A percentile compares a stretch with the other conserved stretches of the same genome.
phyloP scores from a whole-genome alignment of 2,329 filamentous ascomycete genomes.

The Dendrostoma leiphaemia region DNA sequence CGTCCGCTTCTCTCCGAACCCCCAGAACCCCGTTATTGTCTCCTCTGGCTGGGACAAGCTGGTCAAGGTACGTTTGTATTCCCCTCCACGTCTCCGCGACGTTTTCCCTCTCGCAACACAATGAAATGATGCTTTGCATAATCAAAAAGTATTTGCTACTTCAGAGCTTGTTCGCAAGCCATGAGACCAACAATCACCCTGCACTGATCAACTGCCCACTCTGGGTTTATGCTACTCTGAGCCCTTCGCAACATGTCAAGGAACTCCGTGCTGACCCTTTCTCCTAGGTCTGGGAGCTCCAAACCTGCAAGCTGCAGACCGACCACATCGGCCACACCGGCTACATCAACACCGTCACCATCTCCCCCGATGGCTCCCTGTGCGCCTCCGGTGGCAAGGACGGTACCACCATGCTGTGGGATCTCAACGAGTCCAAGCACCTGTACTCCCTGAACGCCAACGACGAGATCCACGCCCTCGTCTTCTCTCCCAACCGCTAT shows the following conservation, averaged over 20 bases:
- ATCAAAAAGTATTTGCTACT: slow-evolving; percentile 99
- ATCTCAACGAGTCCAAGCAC: slow-evolving; percentile 99
- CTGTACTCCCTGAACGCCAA: slow-evolving; percentile 99
- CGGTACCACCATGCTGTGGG: slow-evolving; percentile 99
- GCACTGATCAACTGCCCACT: slow-evolving; percentile 67
- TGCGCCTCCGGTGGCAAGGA: slow-evolving; percentile 99
- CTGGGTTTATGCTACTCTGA: background rate
- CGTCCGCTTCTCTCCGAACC: slow-evolving; percentile 99
- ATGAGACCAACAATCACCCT: slow-evolving; percentile 98
- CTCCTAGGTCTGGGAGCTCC: slow-evolving; percentile 96
- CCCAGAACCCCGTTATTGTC: slow-evolving; percentile 99
- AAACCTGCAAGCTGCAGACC: slow-evolving; percentile 98
- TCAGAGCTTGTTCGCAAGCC: slow-evolving; percentile 86
- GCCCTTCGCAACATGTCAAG: background rate
- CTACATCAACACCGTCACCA: slow-evolving; percentile 99
- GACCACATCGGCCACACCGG: slow-evolving; percentile 99
- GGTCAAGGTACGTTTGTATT: slow-evolving; percentile 82
- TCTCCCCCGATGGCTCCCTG: slow-evolving; percentile 98
- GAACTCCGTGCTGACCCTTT: slow-evolving; percentile 25
- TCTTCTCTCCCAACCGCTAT: slow-evolving; percentile 99
- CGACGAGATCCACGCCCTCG: slow-evolving; percentile 99
- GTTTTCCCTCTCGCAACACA: slow-evolving; percentile 32
- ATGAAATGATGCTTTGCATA: slow-evolving; percentile 88
- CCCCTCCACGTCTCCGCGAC: slow-evolving; percentile 2
- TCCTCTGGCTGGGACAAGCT: slow-evolving; percentile 99